Evolutionary conservation across 1,284 basidiomycete species (phyloP), one percentile per base, ranked within the genome.

Genomic region (Ceratobasidium sp.): DNA sequence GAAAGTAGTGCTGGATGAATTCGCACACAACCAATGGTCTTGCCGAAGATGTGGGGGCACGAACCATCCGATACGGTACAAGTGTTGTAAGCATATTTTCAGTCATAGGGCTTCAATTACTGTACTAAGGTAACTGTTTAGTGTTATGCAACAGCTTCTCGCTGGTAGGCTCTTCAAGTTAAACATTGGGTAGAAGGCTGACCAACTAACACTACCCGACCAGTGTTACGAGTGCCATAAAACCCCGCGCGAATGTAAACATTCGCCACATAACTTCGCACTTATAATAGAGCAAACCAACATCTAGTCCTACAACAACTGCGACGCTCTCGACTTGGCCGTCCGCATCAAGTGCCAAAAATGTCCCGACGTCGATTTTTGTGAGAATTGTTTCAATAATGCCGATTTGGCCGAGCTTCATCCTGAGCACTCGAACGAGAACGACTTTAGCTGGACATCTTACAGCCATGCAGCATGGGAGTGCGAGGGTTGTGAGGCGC

Each of bases 141-240:
- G n/a, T n/a, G n/a, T n/a, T n/a, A n/a, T n/a, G n/a, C 34, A 48
- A 67, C 16, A 58, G 50, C 36, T 34, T 46, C 41, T 34, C 41
- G 4, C 52, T 43, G 5, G 23, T 67, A 55, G 55, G n/a, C n/a
- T n/a, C n/a, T n/a, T n/a, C n/a, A n/a, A n/a, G n/a, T n/a, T n/a
- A n/a, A n/a, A n/a, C n/a, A n/a, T n/a, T n/a, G n/a, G n/a, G n/a
- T n/a, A n/a, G n/a, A n/a, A n/a, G n/a, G n/a, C n/a, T 3, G 16
- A 5, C 12, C 5, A 23, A 48, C 16, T 36, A 1, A 46, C 21
- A 5, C 18, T 58, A 16, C 12, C 26, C n/a, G 14, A 45, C 1
- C 43, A 59, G 67, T 70, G 67, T 55, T 70, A 48, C 28, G 55
- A 70, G n/a, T 70, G 67, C 21, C 67, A 48, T 21, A 70, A 70